phyloP scores from a whole-genome alignment of 306 rosid species.

The Trichosanthes truncata region DNA sequence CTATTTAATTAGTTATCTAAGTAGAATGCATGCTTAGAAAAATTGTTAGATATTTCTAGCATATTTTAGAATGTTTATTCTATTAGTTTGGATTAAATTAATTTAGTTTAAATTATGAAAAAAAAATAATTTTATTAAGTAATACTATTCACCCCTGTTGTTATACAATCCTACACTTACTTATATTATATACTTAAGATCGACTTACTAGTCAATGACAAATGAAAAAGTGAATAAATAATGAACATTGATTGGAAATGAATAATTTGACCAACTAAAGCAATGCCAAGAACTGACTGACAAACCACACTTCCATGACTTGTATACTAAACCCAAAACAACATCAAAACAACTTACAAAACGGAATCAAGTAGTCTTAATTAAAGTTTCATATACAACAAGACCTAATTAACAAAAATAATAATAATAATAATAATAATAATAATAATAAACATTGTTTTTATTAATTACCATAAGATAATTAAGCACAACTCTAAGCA shows the following conservation, averaged over 20 bases:
- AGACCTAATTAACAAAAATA: background rate
- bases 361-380: slow-evolving; percentile 4
- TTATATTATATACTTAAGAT: too few relatives aligned
- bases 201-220: too few relatives aligned
- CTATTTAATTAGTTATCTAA: too few relatives aligned
- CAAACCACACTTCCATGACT: background rate
- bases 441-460: background rate
- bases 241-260: background rate
- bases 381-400: background rate
- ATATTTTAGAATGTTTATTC: too few relatives aligned
- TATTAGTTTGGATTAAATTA: too few relatives aligned
- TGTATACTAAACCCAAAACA: slow-evolving; percentile 3
- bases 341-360: slow-evolving; percentile 4
- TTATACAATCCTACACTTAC: too few relatives aligned
- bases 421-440: background rate
- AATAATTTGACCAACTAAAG: background rate
- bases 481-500: background rate
- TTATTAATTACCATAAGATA: background rate
- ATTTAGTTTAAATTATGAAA: too few relatives aligned
- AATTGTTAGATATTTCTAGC: too few relatives aligned
- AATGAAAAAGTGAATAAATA: background rate
- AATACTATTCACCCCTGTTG: too few relatives aligned
- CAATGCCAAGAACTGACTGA: background rate
- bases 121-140: too few relatives aligned
- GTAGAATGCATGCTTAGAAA: too few relatives aligned